phyloP scores from a whole-genome alignment of 257 asterid species.

The Salvia hispanica region DNA sequence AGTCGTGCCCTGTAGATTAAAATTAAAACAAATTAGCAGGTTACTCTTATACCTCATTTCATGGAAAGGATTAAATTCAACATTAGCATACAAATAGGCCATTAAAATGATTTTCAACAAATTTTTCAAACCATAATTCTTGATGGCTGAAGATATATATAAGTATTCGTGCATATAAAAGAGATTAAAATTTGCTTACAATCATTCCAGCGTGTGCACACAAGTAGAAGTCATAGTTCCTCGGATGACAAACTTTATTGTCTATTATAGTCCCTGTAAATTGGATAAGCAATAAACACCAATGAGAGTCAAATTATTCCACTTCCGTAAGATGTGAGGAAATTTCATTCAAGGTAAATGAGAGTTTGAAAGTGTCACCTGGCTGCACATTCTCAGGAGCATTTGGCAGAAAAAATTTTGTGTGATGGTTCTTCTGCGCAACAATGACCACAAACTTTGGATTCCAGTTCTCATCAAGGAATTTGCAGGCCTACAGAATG shows the following conservation, averaged over 20 bases:
- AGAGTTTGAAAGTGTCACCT: conserved; percentile 43
- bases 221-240: conserved; percentile 83
- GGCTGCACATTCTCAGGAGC: conserved; percentile 91
- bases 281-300: conserved; percentile 1
- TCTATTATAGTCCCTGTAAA: conserved; percentile 85
- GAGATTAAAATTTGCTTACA: conserved; percentile 43
- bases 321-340: neutral
- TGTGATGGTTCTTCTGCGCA: conserved; percentile 94
- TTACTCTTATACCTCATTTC: too few species aligned
- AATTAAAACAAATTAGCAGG: neutral
- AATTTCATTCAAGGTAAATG: neutral
- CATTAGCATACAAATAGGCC: neutral
- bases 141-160: neutral
- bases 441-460: conserved; percentile 84
- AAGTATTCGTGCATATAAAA: neutral
- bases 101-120: neutral
- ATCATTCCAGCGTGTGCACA: conserved; percentile 98
- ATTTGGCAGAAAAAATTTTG: conserved; percentile 76
- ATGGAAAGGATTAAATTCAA: neutral
- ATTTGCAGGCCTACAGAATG: conserved; percentile 69
- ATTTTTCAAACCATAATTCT: neutral
- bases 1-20: conserved; percentile 66
- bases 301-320: neutral
- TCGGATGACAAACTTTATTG: conserved; percentile 80
- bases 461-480: conserved; percentile 73